Evolutionary conservation across 2,329 filamentous ascomycete genomes (phyloP), one percentile per base, ranked within the genome.

Genomic region (Fusarium nisikadoi): DNA sequence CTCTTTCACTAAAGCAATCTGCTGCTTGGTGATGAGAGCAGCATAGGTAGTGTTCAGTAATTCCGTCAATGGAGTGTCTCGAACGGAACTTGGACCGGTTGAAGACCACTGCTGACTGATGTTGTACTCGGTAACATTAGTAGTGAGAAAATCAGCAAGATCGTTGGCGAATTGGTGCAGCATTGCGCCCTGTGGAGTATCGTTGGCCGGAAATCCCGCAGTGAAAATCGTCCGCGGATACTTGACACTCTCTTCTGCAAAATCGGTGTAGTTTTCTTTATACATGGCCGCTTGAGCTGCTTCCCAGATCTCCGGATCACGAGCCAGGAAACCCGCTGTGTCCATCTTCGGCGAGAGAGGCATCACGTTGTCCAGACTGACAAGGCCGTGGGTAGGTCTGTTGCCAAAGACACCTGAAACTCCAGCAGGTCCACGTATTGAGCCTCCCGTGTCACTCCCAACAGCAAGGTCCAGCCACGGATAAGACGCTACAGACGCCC

Each of bases 331-430:
- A 17, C 54, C 54, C 5, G 54, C 54, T 1, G 54, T 57, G 11
- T 57, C 54, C 31, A 57, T 29, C 17, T 27, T 50, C 1, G 54
- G 54, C 8, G 54, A 57, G 29, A 57, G 54, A 10, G 42, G 42
- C 42, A 57, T 12, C 23, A 57, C 42, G 9, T 57, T 8, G 33
- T 57, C 42, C 6, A 86, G 73, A 1, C 70, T 73, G 8, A 86
- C 81, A 4, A 84, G 75, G 0, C 77, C 82, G 8, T 47, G 62
- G 0, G 81, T 82, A 1, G 85, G 85, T 1, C 85, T 78, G 68
- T 85, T 84, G 1, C 84, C 86, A 45, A 84, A 86, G 0, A 84
- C 64, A 1, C 86, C 86, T 20, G 83, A 79, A 1, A 80, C 77
- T 0, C 78, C 79, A 4, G 84, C 82, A 0, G 86, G 86, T 1